Conservation (phyloP, 306 rosid species). For the Spatholobus suberectus region DNA sequence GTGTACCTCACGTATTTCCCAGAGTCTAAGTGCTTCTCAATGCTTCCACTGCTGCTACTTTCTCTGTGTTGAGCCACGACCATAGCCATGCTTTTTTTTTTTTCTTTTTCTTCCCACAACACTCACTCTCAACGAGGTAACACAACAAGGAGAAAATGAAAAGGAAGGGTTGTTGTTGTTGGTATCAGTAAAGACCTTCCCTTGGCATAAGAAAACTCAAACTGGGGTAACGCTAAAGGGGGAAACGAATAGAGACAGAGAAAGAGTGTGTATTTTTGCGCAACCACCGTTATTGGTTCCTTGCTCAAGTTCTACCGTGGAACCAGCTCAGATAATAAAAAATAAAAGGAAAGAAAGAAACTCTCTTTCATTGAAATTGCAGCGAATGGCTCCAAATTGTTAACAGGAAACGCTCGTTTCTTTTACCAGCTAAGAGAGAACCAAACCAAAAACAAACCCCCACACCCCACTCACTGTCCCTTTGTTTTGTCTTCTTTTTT, state of each 20-base stretch:
- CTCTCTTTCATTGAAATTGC: not conserved
- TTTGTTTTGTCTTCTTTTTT: no score
- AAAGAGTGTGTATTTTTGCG: constrained; percentile 10
- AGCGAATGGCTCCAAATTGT: constrained; percentile 32
- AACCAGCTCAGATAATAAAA: constrained; percentile 16
- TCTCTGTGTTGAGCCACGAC: constrained; percentile 86
- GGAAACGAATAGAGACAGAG: constrained; percentile 36
- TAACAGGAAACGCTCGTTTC: constrained; percentile 12
- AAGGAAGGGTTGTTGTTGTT: not conserved
- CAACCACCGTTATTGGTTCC: constrained; percentile 36
- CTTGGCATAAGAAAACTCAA: constrained; percentile 1
- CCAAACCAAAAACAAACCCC: constrained; percentile 8
- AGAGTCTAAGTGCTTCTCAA: constrained; percentile 77
- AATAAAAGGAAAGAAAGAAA: not conserved
- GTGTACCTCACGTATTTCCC: constrained; percentile 97
- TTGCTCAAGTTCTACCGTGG: not conserved
- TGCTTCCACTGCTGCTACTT: constrained; percentile 83
- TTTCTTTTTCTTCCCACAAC: not conserved
- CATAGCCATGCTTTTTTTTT: constrained; percentile 92
- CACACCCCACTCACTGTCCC: constrained; percentile 22
- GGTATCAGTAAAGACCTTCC: constrained; percentile 48
- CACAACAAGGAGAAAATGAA: constrained; percentile 34
- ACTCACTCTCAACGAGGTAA: not conserved
- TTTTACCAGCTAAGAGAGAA: constrained; percentile 4
- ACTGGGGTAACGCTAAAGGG: constrained; percentile 31